Base-by-base conservation (phyloP, 352 stramenopile species). In the Bremia lactucae region DNA sequence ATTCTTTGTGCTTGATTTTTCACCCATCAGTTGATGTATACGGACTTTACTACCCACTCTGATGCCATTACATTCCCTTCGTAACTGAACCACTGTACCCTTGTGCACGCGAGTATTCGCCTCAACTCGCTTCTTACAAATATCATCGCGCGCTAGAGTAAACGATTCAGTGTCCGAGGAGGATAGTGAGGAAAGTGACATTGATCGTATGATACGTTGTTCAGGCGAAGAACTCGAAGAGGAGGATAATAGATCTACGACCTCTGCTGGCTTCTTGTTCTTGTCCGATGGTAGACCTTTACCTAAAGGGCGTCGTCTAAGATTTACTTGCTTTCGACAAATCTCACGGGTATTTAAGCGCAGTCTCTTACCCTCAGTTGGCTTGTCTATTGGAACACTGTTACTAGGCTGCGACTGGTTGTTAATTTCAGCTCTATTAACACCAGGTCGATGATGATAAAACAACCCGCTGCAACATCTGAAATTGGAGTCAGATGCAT, bases 221-320 rank as follows among this genome's bases (percentile, higher is more conserved):
- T n/a, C n/a, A n/a, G n/a, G n/a, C n/a, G 53, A 55, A 14, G 36
- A 56, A 9, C 52, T 61, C 7, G 46, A 57, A 9, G 49, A 62
- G 0, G 46, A 61, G 13, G 53, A 62, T 16, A 52, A 18, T 2
- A 62, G 26, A 26, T 62, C 42, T 13, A 62, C 53, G 3, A 62
- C 19, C 11, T 62, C 36, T 22, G 10, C 25, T 11, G 31, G 9
- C 13, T 33, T 14, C 11, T 41, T 31, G n/a, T 15, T 49, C 18
- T 49, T 36, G 3, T 22, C 8, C 7, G 40, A 2, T n/a, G 15
- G 6, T 31, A 40, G 24, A 10, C 22, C 11, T 9, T n/a, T 26
- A 21, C 22, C 20, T n/a, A 28, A 26, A 35, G 31, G 16, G 8
- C 31, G 22, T 28, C n/a, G 23, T 39, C 40, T 29, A 22, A 20